Evolutionary conservation across 2,329 filamentous ascomycete genomes (phyloP), one percentile per base, ranked within the genome.

Genomic region (Leptodontidium sp.): DNA sequence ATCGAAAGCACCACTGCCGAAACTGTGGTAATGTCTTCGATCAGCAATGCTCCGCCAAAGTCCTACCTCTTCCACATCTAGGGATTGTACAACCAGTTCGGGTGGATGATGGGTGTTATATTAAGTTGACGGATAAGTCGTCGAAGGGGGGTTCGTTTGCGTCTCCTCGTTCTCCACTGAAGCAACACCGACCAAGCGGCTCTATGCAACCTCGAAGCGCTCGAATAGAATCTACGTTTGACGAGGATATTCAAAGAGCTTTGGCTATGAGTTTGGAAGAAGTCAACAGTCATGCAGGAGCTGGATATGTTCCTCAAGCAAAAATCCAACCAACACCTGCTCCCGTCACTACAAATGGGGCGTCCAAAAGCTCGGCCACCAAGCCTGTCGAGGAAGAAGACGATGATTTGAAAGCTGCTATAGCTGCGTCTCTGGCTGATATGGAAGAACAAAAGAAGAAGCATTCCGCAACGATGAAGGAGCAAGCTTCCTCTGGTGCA

Each of bases 1-100:
- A 99, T 80, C 91, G 96, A 77, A 99, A 98, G 79, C 96, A 99
- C 79, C 96, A 99, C 80, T 99, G 96, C 78, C 90, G 96, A 73
- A 99, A 99, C 80, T 99, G 96, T 77, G 96, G 96, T 63, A 97
- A 96, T 80, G 96, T 97, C 76, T 99, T 99, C 79, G 97, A 97
- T 78, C 93, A 95, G 72, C 91, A 96, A 76, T 99, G 96, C 78
- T 98, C 95, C 15, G 91, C 89, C 83, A 98, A 98, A 82, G 89
- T 87, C 26, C 86, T 97, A 50, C 91, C 96, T 5, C 84, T 99
- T 17, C 95, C 96, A 15, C 96, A 98, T 78, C 87, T 99, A 15
- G 96, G 96, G 70, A 98, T 99, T 72, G 83, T 94, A 77, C 91
- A 97, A 71, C 88, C 96, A 2, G 96, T 98, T 3, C 89, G 96